Conservation (phyloP, 2,329 filamentous ascomycete species). For the Scopulariopsis brevicaulis region DNA sequence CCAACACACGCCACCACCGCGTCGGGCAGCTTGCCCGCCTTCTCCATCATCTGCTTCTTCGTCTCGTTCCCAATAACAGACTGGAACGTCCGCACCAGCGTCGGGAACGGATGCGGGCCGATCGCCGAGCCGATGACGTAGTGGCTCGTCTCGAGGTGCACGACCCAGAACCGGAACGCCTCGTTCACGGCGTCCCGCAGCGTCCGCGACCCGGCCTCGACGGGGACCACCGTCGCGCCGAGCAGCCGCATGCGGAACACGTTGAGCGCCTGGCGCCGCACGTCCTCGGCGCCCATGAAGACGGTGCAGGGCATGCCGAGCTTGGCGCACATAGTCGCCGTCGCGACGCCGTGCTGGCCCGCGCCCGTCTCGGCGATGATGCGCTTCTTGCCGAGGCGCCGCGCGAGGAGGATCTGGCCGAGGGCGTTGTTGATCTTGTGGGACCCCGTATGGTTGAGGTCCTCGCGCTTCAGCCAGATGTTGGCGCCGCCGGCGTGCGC, state of each 20-base stretch:
- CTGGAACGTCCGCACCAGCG: conserved; percentile 95
- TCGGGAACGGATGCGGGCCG: conserved; percentile 94
- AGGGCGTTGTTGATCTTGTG: conserved; percentile 99
- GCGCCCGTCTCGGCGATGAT: conserved; percentile 98
- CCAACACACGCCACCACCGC: conserved; percentile 95
- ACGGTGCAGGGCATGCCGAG: conserved; percentile 97
- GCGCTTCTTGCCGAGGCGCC: conserved; percentile 80
- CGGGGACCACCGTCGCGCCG: conserved; percentile 82
- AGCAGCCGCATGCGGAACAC: conserved; percentile 98
- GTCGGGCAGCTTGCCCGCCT: conserved; percentile 82
- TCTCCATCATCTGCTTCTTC: conserved; percentile 77
- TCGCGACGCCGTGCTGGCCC: conserved; percentile 95
- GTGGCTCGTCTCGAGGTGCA: conserved; percentile 84
- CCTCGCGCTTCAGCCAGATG: conserved; percentile 96
- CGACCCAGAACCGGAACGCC: conserved; percentile 87
- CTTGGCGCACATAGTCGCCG: conserved; percentile 93
- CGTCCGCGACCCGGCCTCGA: conserved; percentile 79
- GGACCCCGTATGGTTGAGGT: conserved; percentile 93
- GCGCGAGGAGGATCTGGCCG: conserved; percentile 81
- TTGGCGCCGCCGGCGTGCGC: conserved; percentile 84
- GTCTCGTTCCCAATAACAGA: conserved; percentile 93
- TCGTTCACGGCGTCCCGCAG: conserved; percentile 89
- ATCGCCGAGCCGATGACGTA: conserved; percentile 98
- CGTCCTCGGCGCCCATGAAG: conserved; percentile 95
- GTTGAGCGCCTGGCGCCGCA: conserved; percentile 89